A percentile compares a stretch with the other conserved stretches of the same genome.
These are phyloP conservation scores for Penicillium sp. DNA, from an alignment of 2,329 filamentous ascomycete genomes.

Conservation along the genomic window DNA sequence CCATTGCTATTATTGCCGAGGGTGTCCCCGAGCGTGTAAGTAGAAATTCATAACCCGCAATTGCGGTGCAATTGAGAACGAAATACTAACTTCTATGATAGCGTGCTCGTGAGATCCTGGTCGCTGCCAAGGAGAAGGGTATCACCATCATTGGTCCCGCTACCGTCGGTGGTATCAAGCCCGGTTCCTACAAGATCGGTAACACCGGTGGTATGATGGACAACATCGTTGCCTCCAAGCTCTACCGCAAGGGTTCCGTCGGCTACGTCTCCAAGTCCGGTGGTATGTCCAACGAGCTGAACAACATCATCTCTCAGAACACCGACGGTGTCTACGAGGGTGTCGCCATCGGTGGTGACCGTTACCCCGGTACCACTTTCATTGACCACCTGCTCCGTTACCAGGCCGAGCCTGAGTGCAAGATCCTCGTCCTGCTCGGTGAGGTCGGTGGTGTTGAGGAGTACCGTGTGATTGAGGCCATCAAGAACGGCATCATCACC, in stretches of 20 bases:
- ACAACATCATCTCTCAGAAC: constrained; percentile 97
- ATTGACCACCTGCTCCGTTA: constrained; percentile 98
- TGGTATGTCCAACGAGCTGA: constrained; percentile 99
- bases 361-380: constrained; percentile 98
- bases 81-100: constrained; percentile 43
- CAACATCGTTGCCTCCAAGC: constrained; percentile 99
- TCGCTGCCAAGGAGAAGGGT: constrained; percentile 97
- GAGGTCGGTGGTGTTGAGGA: constrained; percentile 99
- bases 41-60: background rate
- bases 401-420: constrained; percentile 95
- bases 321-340: constrained; percentile 99
- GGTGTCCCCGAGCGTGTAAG: constrained; percentile 95
- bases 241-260: constrained; percentile 98
- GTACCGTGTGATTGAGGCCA: constrained; percentile 98
- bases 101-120: constrained; percentile 97
- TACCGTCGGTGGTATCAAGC: constrained; percentile 99
- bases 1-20: constrained; percentile 98
- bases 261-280: constrained; percentile 99
- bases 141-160: constrained; percentile 98
- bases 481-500: constrained; percentile 91
- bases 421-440: constrained; percentile 93
- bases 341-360: constrained; percentile 98
- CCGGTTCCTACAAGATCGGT: constrained; percentile 98
- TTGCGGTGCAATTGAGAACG: constrained; percentile 13
- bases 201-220: constrained; percentile 99